Percentiles rank a stretch among this genome's conserved stretches.
These are phyloP conservation scores for Echites panduratus DNA, from an alignment of 257 asterid species.

Conservation along the genomic window DNA sequence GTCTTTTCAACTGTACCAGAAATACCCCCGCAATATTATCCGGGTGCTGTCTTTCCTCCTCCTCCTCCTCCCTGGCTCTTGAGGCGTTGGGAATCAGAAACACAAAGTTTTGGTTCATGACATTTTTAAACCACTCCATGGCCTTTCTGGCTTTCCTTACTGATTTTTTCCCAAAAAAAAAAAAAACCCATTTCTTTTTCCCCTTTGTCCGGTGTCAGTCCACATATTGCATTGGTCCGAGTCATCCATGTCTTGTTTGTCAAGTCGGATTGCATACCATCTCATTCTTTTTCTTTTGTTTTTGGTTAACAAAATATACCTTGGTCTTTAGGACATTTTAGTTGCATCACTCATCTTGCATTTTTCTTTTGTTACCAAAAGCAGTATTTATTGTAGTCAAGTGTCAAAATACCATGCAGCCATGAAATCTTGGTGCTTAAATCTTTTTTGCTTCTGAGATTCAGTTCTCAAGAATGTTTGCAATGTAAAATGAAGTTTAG, in stretches of 20 bases:
- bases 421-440: constrained; percentile 21
- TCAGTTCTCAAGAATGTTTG: constrained; percentile 26
- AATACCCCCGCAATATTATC: constrained; percentile 10
- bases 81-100: constrained; percentile 20
- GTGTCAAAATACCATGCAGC: constrained; percentile 25
- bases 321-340: constrained; percentile 22
- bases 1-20: constrained; percentile 23
- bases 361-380: constrained; percentile 15
- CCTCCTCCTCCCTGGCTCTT: constrained; percentile 22
- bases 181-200: constrained; percentile 18
- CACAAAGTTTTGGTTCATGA: constrained; percentile 23
- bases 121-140: constrained; percentile 8
- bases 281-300: constrained; percentile 35
- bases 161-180: too few species aligned
- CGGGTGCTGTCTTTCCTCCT: constrained; percentile 29
- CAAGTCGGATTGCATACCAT: constrained; percentile 41
- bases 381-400: constrained; percentile 17
- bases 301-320: constrained; percentile 19
- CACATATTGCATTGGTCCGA: constrained; percentile 40
- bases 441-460: constrained; percentile 15
- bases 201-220: constrained; percentile 34
- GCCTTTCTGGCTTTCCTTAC: constrained; percentile 22
- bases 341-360: constrained; percentile 26
- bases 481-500: constrained; percentile 27
- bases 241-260: constrained; percentile 24